Evolutionary conservation across 2,329 filamentous ascomycete species (phyloP).

Genomic region (Nakataea oryzae): DNA sequence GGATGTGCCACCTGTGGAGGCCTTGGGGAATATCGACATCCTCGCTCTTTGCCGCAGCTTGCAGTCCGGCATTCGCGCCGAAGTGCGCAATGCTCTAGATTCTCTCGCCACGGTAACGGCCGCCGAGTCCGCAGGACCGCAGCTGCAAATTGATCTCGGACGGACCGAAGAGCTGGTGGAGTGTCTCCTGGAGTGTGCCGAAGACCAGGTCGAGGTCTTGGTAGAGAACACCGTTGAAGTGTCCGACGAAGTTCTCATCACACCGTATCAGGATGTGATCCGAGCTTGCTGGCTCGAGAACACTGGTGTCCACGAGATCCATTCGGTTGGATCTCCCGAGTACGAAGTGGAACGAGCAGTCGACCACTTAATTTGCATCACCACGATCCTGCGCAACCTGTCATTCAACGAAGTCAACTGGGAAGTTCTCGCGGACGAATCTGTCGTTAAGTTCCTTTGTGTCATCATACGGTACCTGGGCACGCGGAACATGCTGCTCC

Average conservation of each 20-base stretch:
- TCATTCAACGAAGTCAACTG: slow-evolving; percentile 69
- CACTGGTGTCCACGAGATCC: slow-evolving; percentile 59
- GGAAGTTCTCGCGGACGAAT: slow-evolving; percentile 65
- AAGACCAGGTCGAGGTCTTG: slow-evolving; percentile 78
- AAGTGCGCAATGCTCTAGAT: slow-evolving; percentile 84
- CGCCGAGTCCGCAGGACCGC: slow-evolving; percentile 36
- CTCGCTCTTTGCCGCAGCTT: slow-evolving; percentile 81
- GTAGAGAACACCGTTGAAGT: slow-evolving; percentile 76
- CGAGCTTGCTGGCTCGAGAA: slow-evolving; percentile 69
- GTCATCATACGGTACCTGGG: slow-evolving; percentile 78
- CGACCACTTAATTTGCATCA: slow-evolving; percentile 80
- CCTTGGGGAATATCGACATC: slow-evolving; percentile 83
- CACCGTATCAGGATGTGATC: slow-evolving; percentile 78
- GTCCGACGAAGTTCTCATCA: slow-evolving; percentile 74
- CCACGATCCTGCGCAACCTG: slow-evolving; percentile 83
- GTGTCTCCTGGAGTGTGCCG: slow-evolving; percentile 78
- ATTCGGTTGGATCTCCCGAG: slow-evolving; percentile 62
- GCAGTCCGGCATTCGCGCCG: slow-evolving; percentile 79
- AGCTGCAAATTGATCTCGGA: slow-evolving; percentile 56
- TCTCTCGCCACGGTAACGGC: slow-evolving; percentile 64
- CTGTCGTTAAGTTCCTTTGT: slow-evolving; percentile 74
- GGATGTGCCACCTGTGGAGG: slow-evolving; percentile 61
- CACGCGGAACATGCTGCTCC: slow-evolving; percentile 76
- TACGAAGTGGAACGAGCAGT: slow-evolving; percentile 82
- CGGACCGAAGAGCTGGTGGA: slow-evolving; percentile 84